Conservation (phyloP, 1,284 basidiomycete species). For the Irpex sp. region DNA sequence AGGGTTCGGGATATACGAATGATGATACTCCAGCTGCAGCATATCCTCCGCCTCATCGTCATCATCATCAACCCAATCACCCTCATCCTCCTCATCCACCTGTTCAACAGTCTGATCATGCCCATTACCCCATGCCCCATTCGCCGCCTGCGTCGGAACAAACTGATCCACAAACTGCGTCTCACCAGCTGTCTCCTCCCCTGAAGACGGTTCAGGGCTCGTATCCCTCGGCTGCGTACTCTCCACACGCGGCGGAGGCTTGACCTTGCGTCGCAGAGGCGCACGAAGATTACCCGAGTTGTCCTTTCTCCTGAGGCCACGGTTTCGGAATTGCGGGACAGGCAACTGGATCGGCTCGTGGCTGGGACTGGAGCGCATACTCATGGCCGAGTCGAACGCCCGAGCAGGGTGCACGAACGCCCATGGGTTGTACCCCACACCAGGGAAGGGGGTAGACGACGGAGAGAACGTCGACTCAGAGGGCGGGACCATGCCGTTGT, state of each 20-base stretch:
- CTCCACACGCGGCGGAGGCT: constrained; percentile 69
- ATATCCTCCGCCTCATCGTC: constrained; percentile 66
- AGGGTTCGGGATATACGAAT: constrained; percentile 58
- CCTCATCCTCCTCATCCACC: constrained; percentile 37
- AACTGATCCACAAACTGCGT: constrained; percentile 43
- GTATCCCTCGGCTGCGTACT: constrained; percentile 79
- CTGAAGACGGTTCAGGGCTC: constrained; percentile 64
- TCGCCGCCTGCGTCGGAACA: constrained; percentile 24
- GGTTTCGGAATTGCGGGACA: constrained; percentile 34
- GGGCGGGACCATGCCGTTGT: constrained; percentile 52
- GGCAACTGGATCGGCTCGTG: constrained; percentile 65
- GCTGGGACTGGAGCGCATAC: constrained; percentile 71
- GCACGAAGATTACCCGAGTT: constrained; percentile 33
- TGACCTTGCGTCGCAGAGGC: constrained; percentile 33
- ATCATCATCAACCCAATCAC: constrained; percentile 75
- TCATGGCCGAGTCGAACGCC: constrained; percentile 41
- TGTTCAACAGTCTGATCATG: constrained; percentile 2
- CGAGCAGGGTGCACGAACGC: constrained; percentile 46
- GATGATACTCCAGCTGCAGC: constrained; percentile 73
- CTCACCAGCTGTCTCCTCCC: constrained; percentile 57
- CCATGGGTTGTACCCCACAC: constrained; percentile 61
- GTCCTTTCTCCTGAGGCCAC: constrained; percentile 34
- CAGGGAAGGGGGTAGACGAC: constrained; percentile 64
- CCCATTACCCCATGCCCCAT: constrained; percentile 23
- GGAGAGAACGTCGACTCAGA: constrained; percentile 73